These are phyloP conservation scores for Trichosporon coremiiforme DNA, from an alignment of 1,284 basidiomycete species.

Conservation along the genomic window DNA sequence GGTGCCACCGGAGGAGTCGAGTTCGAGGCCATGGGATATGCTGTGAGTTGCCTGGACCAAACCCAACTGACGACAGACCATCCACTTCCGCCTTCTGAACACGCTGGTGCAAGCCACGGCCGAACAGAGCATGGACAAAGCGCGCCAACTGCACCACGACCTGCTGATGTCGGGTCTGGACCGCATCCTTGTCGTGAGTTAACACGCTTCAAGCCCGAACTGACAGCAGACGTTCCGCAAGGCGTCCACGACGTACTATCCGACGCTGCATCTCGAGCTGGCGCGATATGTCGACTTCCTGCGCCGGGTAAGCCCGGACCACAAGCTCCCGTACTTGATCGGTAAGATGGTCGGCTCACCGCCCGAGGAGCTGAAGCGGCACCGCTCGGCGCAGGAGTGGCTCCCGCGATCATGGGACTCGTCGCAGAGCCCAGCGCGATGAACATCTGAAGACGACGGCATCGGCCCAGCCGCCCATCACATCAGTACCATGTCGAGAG, in stretches of 20 bases:
- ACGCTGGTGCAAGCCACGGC: constrained; percentile 67
- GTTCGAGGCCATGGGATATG: constrained; percentile 93
- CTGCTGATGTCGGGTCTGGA: constrained; percentile 86
- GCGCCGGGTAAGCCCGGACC: constrained; percentile 36
- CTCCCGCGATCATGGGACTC: constrained; percentile 24
- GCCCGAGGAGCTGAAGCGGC: constrained; percentile 41
- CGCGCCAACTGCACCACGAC: constrained; percentile 76
- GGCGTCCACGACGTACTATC: constrained; percentile 88
- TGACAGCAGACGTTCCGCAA: constrained; percentile 77
- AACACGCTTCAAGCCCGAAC: not conserved
- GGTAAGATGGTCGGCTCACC: constrained; percentile 52
- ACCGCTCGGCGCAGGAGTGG: constrained; percentile 29
- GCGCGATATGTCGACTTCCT: constrained; percentile 76
- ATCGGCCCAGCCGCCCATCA: not conserved
- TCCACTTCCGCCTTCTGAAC: constrained; percentile 80
- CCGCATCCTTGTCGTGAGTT: constrained; percentile 56
- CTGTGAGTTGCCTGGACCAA: constrained; percentile 62
- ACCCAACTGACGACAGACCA: constrained; percentile 63
- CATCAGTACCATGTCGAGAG: not conserved
- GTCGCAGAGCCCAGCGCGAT: not conserved
- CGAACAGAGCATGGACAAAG: constrained; percentile 65
- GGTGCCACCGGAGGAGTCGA: constrained; percentile 99
- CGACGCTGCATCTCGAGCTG: constrained; percentile 85
- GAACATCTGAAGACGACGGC: not conserved
- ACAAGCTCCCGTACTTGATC: constrained; percentile 50